phyloP scores from a whole-genome alignment of 805 yeast species.

The Danielia oregonensis region DNA sequence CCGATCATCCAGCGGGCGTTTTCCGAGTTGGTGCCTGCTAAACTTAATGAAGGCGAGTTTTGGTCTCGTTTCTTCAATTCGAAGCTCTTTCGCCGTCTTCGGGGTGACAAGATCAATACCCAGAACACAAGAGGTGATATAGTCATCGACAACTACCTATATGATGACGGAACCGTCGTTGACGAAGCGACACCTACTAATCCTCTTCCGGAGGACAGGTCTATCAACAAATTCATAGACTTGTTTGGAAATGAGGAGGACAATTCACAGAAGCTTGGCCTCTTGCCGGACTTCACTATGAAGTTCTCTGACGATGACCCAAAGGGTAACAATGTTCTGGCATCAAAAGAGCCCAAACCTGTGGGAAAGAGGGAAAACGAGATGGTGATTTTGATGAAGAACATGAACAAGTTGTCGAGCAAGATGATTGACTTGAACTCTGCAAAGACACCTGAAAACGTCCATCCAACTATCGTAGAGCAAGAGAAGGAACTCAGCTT shows the following conservation, averaged over 20 bases:
- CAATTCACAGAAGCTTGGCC: conserved; percentile 71
- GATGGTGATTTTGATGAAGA: conserved; percentile 69
- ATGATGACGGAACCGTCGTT: conserved; percentile 56
- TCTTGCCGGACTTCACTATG: conserved; percentile 89
- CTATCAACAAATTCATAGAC: conserved; percentile 70
- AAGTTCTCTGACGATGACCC: conserved; percentile 48
- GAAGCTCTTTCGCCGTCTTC: conserved; percentile 74
- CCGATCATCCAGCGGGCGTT: conserved; percentile 89
- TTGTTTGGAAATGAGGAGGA: conserved; percentile 78
- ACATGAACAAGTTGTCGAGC: conserved; percentile 85
- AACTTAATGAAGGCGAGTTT: conserved; percentile 83
- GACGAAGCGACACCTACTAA: no score
- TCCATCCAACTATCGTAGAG: conserved; percentile 22
- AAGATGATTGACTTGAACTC: conserved; percentile 56
- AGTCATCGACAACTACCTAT: conserved; percentile 78
- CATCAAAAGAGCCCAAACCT: conserved; percentile 3
- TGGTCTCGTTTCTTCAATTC: conserved; percentile 97
- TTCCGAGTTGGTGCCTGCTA: conserved; percentile 80
- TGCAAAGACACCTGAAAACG: neutral
- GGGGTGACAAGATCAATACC: conserved; percentile 79
- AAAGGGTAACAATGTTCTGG: neutral
- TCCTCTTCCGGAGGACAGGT: conserved; percentile 35
- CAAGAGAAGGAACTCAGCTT: conserved; percentile 45
- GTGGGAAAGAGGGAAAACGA: conserved; percentile 44
- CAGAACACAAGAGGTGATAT: conserved; percentile 78